These are phyloP conservation scores for Fusarium gaditjirri DNA, from an alignment of 2,329 filamentous ascomycete genomes.

Conservation along the genomic window DNA sequence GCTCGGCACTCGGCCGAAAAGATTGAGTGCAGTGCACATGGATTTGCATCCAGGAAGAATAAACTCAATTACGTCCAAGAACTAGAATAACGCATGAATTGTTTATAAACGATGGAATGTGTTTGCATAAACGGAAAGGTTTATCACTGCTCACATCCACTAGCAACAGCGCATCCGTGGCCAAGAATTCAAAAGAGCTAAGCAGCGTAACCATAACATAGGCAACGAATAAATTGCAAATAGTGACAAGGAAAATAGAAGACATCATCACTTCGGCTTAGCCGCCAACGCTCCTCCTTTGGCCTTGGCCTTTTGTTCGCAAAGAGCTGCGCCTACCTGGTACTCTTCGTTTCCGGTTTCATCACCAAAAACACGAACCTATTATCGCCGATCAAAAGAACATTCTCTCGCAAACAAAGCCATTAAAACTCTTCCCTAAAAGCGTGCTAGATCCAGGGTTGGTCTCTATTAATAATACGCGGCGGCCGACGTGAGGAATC, in stretches of 20 bases:
- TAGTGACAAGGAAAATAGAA: fast-evolving
- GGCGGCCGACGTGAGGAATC: neutral
- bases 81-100: neutral
- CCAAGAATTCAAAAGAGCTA: fast-evolving
- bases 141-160: neutral
- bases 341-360: neutral
- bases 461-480: neutral
- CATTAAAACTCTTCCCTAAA: neutral
- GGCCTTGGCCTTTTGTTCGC: neutral
- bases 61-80: neutral
- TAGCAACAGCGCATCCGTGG: fast-evolving
- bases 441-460: neutral
- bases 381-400: neutral
- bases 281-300: fast-evolving
- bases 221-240: neutral
- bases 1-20: neutral
- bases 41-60: neutral
- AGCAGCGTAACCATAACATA: fast-evolving
- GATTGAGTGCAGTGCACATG: neutral
- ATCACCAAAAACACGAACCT: neutral
- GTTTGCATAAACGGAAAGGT: neutral
- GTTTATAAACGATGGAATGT: neutral
- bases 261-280: fast-evolving
- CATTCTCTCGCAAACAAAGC: neutral
- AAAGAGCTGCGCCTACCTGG: neutral